Base-by-base conservation (phyloP, 176 grass and related monocot genomes). In the Phragmites australis region DNA sequence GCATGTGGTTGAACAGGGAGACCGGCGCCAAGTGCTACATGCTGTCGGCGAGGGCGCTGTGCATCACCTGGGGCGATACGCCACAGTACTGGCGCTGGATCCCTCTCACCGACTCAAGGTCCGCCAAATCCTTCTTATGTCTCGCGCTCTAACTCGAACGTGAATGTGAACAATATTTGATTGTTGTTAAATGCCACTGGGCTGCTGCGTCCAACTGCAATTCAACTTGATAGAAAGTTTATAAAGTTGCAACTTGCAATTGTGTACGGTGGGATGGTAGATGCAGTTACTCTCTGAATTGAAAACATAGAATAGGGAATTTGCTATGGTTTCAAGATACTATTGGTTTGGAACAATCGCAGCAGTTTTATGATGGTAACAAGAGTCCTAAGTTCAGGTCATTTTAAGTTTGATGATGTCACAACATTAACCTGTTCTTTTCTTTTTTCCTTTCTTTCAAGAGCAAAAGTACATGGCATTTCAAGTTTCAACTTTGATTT, bases 11-110 rank as follows among this genome's bases (percentile, higher is more conserved):
- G 76, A 79, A 92, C 13, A 90, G 54, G 59, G 75, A 76, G 46
- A 96, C 29, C 30, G 82, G 84, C 9, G 78, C 68, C 16, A 95
- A 89, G 82, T 95, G 93, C 85, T 90, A 78, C 62, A 90, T 86
- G 70, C 27, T 96, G 16, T 92, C 90, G 6, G 84, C 90, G 31
- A 85, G 87, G 54, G 26, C 26, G 23, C 87, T 92, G 19, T 52
- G 40, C 10, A 96, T 92, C 65, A 2, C 41, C 0, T 93, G 84
- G 87, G 84, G 84, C 2, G 81, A 85, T 31, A 80, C 77, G 9
- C 73, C 91, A 3, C 8, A 41, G 4, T 93, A 88, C 61, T 90
- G 91, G 84, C 4, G 23, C 17, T 89, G 81, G 89, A 40, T 83
- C 23, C 54, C 23, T 53, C 51, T 83, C n/a, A 52, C 79, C 6